Evolutionary conservation across 768 basidiomycete genomes (phyloP).

Genomic region (Boletellus ananas): DNA sequence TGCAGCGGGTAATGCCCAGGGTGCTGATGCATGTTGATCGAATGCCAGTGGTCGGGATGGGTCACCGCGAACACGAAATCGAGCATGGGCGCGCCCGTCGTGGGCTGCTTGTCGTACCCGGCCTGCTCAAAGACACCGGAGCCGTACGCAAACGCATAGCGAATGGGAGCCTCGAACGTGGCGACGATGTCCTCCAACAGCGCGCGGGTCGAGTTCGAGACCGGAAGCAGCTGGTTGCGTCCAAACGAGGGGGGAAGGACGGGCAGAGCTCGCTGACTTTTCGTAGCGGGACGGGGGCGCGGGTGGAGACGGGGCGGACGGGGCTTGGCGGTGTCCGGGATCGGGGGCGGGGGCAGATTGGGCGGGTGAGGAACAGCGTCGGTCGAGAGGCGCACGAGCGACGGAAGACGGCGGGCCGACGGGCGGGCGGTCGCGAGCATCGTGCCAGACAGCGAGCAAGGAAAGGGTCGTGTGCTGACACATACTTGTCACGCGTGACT

Average conservation of each 20-base stretch:
- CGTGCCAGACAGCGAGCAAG: slow-evolving; percentile 12
- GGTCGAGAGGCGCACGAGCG: slow-evolving; percentile 22
- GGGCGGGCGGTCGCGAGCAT: slow-evolving; percentile 24
- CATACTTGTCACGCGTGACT: slow-evolving; percentile 15
- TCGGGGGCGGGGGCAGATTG: slow-evolving; percentile 29
- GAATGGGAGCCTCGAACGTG: slow-evolving; percentile 84
- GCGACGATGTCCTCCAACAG: slow-evolving; percentile 76
- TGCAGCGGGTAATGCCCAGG: slow-evolving; percentile 89
- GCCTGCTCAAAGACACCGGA: slow-evolving; percentile 94
- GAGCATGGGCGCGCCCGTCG: slow-evolving; percentile 61
- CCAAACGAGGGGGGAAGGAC: slow-evolving; percentile 71
- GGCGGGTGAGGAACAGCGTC: slow-evolving; percentile 26
- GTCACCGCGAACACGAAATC: slow-evolving; percentile 98
- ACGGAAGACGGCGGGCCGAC: slow-evolving; percentile 11
- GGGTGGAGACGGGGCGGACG: slow-evolving; percentile 40
- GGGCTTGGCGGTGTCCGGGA: slow-evolving; percentile 27
- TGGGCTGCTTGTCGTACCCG: slow-evolving; percentile 50
- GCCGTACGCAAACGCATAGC: slow-evolving; percentile 97
- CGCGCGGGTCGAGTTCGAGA: slow-evolving; percentile 74
- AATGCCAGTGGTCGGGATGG: slow-evolving; percentile 90
- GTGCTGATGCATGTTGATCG: slow-evolving; percentile 89
- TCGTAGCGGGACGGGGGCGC: slow-evolving; percentile 36
- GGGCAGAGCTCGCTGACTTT: slow-evolving; percentile 37
- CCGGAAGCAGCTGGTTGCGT: slow-evolving; percentile 75
- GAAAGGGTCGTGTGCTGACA: no score